These are phyloP conservation scores for Tylopilus orsonianus DNA, from an alignment of 1,284 basidiomycete genomes.

Conservation along the genomic window DNA sequence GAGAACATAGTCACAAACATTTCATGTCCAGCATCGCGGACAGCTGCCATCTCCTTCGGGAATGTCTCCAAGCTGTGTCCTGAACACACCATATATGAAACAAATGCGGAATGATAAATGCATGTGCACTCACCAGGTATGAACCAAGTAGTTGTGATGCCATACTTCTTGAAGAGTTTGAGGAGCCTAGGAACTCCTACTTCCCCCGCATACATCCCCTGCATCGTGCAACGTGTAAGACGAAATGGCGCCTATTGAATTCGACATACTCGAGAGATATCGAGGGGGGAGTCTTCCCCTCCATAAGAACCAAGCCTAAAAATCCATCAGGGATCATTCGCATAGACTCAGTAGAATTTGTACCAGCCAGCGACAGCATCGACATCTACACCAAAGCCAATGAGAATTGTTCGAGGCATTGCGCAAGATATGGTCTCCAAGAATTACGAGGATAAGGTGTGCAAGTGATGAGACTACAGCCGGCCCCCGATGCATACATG, in stretches of 20 bases:
- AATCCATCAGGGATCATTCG: neutral
- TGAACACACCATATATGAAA: constrained; percentile 21
- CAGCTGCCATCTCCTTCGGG: constrained; percentile 61
- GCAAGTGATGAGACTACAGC: too few species aligned
- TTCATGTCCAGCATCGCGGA: constrained; percentile 70
- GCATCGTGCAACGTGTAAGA: neutral
- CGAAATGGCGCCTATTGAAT: neutral
- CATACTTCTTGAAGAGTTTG: constrained; percentile 72
- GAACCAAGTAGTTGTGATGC: constrained; percentile 70
- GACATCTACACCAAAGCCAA: constrained; percentile 61
- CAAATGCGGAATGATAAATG: neutral
- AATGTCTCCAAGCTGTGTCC: constrained; percentile 73
- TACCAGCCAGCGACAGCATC: constrained; percentile 68
- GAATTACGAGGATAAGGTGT: too few species aligned
- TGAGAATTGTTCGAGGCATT: constrained; percentile 48
- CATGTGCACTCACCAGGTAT: constrained; percentile 54
- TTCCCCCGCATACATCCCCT: constrained; percentile 75
- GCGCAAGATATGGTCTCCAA: neutral
- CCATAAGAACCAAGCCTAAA: constrained; percentile 68
- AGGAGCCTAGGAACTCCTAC: constrained; percentile 68
- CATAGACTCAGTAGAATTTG: constrained; percentile 2
- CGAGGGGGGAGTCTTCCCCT: constrained; percentile 63
- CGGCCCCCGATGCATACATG: neutral
- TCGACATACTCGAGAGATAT: constrained; percentile 50
- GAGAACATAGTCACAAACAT: constrained; percentile 39